Percentiles rank a stretch among this genome's conserved stretches.
Evolutionary conservation across 208 protist genomes (phyloP).

Genomic region (Acanthamoeba sp.): DNA sequence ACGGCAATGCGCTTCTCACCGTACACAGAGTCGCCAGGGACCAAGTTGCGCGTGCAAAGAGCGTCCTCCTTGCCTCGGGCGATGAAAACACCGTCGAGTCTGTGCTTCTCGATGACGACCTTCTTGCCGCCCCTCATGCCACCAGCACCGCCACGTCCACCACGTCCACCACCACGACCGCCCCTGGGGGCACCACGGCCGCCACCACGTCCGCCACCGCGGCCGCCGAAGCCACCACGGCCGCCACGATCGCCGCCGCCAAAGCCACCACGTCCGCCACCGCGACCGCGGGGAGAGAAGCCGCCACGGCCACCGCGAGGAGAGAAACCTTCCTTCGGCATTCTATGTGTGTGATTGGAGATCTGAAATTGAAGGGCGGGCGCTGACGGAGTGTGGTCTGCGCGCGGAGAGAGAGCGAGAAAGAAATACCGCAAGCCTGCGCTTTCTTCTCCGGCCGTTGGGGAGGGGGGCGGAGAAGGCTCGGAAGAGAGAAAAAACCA

Average conservation of each 20-base stretch:
- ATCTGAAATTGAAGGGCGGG: not conserved
- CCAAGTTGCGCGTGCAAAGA: conserved; percentile 98
- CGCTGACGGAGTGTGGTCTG: not conserved
- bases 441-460: not conserved
- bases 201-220: conserved; percentile 73
- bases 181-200: conserved; percentile 83
- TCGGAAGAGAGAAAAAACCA: not conserved
- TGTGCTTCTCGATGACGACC: conserved; percentile 98
- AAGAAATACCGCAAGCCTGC: not conserved
- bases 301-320: conserved; percentile 30
- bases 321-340: conserved; percentile 38
- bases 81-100: conserved; percentile 98
- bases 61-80: conserved; percentile 98
- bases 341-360: conserved; percentile 1
- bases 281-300: too few relatives aligned
- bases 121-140: conserved; percentile 93
- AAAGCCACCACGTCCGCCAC: conserved; percentile 84
- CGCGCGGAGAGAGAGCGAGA: not conserved
- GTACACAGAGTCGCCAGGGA: conserved; percentile 99
- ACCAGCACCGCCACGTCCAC: conserved; percentile 76
- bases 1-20: conserved; percentile 99
- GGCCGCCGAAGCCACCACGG: conserved; percentile 77
- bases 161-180: conserved; percentile 79
- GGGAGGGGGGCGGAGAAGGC: not conserved
- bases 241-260: conserved; percentile 81